These are phyloP conservation scores for Paulownia fortunei DNA, from an alignment of 257 asterid species.

Conservation along the genomic window DNA sequence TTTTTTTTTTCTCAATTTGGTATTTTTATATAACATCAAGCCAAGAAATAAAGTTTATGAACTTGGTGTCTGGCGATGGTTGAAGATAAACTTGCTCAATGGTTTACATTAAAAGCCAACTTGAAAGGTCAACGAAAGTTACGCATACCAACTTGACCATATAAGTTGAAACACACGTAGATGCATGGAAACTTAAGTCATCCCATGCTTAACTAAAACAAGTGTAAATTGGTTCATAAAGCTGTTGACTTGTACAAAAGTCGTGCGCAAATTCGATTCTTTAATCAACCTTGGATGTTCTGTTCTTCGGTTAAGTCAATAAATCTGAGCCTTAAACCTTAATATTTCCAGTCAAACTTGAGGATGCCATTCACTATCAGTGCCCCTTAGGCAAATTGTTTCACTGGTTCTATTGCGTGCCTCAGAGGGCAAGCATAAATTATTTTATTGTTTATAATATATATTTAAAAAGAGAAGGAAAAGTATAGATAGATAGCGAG, in stretches of 20 bases:
- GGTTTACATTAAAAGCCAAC: constrained; percentile 23
- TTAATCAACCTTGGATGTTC: constrained; percentile 7
- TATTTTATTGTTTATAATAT: not conserved
- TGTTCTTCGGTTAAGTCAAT: not conserved
- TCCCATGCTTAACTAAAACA: not conserved
- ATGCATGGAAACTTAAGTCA: constrained; percentile 34
- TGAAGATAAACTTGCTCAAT: not conserved
- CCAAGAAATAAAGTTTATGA: not conserved
- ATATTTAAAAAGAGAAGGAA: too few species aligned
- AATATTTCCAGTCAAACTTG: not conserved
- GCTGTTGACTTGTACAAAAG: constrained; percentile 21
- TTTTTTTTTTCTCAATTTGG: too few species aligned
- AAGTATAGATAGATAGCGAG: too few species aligned
- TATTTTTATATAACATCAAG: not conserved
- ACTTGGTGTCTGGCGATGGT: not conserved
- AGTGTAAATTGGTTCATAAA: not conserved
- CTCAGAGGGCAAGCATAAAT: constrained; percentile 2
- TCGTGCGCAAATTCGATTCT: not conserved
- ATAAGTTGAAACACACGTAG: constrained; percentile 26
- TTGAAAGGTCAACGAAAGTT: constrained; percentile 46
- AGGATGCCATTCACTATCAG: not conserved
- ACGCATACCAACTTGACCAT: constrained; percentile 31
- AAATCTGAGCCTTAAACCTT: not conserved
- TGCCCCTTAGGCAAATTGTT: not conserved
- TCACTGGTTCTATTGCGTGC: not conserved